Percentiles rank a stretch among this genome's conserved stretches.
Conservation (phyloP, 192 early-diverging fungal genomes). For the Gorgonomyces haynaldii region DNA sequence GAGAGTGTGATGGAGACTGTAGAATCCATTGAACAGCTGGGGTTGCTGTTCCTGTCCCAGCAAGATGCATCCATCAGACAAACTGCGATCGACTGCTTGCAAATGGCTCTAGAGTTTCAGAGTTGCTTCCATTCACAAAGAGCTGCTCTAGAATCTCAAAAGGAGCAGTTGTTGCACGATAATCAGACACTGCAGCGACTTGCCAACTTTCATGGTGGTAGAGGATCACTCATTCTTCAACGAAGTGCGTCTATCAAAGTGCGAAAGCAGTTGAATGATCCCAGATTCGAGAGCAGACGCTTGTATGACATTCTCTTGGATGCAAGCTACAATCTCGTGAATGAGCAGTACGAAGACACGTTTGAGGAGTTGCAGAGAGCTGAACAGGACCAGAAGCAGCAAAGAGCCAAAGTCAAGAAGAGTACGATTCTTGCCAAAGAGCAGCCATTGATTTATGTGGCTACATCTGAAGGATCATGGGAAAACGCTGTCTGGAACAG, state of each 20-base stretch:
- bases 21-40: conserved; percentile 62
- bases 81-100: conserved; percentile 49
- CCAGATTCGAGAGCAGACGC: too few species aligned
- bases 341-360: conserved; percentile 22
- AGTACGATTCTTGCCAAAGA: conserved; percentile 15
- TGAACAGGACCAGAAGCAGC: conserved; percentile 17
- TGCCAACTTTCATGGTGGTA: conserved; percentile 2
- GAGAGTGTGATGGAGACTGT: conserved; percentile 30
- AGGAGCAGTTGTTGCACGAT: neutral
- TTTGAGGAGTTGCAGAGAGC: conserved; percentile 10
- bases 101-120: conserved; percentile 40
- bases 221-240: neutral
- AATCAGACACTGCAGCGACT: conserved; percentile 1
- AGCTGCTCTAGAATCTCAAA: neutral
- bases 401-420: conserved; percentile 20
- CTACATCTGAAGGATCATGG: conserved; percentile 38
- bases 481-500: conserved; percentile 57
- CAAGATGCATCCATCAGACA: conserved; percentile 42
- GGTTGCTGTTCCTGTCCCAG: conserved; percentile 59
- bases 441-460: conserved; percentile 46
- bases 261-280: too few species aligned
- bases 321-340: conserved; percentile 21
- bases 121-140: conserved; percentile 9
- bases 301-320: conserved; percentile 24
- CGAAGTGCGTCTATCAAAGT: too few species aligned